A percentile compares a stretch with the other conserved stretches of the same genome.
phyloP scores from a whole-genome alignment of 2,329 filamentous ascomycete genomes.

The Fusarium papillatum region DNA sequence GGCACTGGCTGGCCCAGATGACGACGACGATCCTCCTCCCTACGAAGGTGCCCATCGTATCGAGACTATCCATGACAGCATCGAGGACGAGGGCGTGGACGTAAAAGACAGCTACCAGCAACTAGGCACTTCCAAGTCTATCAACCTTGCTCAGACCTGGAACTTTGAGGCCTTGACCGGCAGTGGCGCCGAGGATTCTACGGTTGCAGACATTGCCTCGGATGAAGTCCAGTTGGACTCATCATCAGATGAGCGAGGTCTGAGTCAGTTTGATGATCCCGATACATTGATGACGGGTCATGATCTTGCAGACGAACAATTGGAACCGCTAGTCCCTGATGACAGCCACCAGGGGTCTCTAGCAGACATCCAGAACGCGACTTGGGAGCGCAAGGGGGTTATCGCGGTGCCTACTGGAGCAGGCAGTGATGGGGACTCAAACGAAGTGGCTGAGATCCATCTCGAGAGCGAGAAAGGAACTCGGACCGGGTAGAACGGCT shows the following conservation, averaged over 20 bases:
- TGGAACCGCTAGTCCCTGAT: slow-evolving; percentile 28
- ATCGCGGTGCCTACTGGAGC: slow-evolving; percentile 55
- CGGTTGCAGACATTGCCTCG: slow-evolving; percentile 54
- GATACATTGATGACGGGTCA: slow-evolving; percentile 49
- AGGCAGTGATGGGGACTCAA: slow-evolving; percentile 54
- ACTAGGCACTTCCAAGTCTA: slow-evolving; percentile 45
- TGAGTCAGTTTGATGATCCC: slow-evolving; percentile 40
- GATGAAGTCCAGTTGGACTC: slow-evolving; percentile 60
- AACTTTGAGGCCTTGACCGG: slow-evolving; percentile 57
- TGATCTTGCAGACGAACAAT: slow-evolving; percentile 20
- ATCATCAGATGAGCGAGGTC: slow-evolving; percentile 51
- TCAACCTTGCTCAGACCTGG: slow-evolving; percentile 58
- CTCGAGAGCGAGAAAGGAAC: slow-evolving; percentile 55
- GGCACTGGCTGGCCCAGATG: slow-evolving; percentile 41
- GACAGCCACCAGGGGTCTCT: slow-evolving; percentile 29
- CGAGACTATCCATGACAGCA: slow-evolving; percentile 54
- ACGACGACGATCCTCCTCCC: slow-evolving; percentile 49
- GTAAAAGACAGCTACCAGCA: slow-evolving; percentile 51
- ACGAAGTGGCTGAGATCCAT: slow-evolving; percentile 65
- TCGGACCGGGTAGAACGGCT: slow-evolving; percentile 39
- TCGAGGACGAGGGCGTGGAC: slow-evolving; percentile 64
- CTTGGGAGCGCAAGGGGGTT: slow-evolving; percentile 53
- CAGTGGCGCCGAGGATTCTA: slow-evolving; percentile 48
- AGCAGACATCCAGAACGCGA: slow-evolving; percentile 47
- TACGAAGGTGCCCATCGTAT: slow-evolving; percentile 45